Percentiles rank a stretch among this genome's conserved stretches.
Conservation (phyloP, 441 rosid genomes). For the Codiaeum variegatum region DNA sequence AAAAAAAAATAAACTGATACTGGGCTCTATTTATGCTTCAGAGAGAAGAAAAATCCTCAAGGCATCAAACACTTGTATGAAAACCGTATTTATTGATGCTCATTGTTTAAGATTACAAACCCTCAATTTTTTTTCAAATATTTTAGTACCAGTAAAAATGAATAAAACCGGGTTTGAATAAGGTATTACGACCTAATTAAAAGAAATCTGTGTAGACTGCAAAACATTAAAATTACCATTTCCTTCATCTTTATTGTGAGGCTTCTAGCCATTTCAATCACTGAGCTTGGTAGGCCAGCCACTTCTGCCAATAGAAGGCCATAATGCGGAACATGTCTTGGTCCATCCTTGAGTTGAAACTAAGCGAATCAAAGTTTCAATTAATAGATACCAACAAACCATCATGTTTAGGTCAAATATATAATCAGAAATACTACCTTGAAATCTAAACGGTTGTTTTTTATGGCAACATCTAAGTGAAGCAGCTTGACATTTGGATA, state of each 20-base stretch:
- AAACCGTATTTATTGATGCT: not conserved
- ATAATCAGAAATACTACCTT: slow-evolving; percentile 45
- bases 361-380: slow-evolving; percentile 26
- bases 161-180: not conserved
- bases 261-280: slow-evolving; percentile 70
- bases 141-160: not conserved
- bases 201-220: not conserved
- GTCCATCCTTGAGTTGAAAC: slow-evolving; percentile 89
- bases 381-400: not conserved
- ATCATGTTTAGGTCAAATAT: slow-evolving; percentile 1
- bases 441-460: slow-evolving; percentile 76
- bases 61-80: not conserved
- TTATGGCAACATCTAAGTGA: slow-evolving; percentile 72
- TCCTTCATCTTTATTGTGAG: slow-evolving; percentile 65
- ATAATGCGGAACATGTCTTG: slow-evolving; percentile 68
- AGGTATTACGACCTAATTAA: not conserved
- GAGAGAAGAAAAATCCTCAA: too few species aligned
- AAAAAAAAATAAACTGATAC: not conserved
- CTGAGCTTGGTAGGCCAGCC: slow-evolving; percentile 86
- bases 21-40: not conserved
- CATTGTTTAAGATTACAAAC: not conserved
- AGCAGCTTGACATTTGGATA: slow-evolving; percentile 87
- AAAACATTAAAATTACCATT: slow-evolving; percentile 41
- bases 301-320: slow-evolving; percentile 85
- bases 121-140: not conserved